Evolutionary conservation across 2,329 filamentous ascomycete species (phyloP).

Genomic region (Graphilbum ipis-grandicollis): DNA sequence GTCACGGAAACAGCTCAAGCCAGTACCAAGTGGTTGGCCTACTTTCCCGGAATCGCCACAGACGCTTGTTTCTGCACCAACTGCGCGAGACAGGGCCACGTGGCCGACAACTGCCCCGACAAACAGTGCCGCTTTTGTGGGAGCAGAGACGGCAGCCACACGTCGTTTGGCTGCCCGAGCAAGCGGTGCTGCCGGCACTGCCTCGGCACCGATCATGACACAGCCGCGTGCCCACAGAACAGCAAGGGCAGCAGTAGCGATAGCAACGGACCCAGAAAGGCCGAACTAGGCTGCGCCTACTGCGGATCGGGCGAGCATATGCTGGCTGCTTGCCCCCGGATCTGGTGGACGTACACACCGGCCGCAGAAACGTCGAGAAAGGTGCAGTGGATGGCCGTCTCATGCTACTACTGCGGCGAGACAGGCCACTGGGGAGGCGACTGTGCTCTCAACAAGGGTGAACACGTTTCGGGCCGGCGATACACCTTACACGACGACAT

Average conservation of each 20-base stretch:
- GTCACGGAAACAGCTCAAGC: too few species aligned
- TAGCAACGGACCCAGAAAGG: background rate
- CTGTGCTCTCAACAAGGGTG: slow-evolving; percentile 21
- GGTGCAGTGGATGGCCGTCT: slow-evolving; percentile 30
- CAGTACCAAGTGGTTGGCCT: slow-evolving; percentile 21
- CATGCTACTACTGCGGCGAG: slow-evolving; percentile 39
- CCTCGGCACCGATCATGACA: background rate
- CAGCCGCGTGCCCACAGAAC: background rate
- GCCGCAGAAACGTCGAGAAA: slow-evolving; percentile 22
- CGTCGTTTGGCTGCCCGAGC: slow-evolving; percentile 30
- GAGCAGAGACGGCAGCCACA: slow-evolving; percentile 22
- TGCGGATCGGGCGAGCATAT: background rate
- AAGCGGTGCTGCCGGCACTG: background rate
- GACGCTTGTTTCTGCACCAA: slow-evolving; percentile 29
- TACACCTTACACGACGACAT: slow-evolving; percentile 20
- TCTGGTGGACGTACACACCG: slow-evolving; percentile 41
- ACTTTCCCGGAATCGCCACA: slow-evolving; percentile 32
- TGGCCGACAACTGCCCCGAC: slow-evolving; percentile 24
- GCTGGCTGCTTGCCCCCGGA: slow-evolving; percentile 13
- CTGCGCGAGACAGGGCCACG: slow-evolving; percentile 33
- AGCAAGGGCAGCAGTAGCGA: background rate
- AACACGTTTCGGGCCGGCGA: slow-evolving; percentile 5
- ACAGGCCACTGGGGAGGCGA: slow-evolving; percentile 39
- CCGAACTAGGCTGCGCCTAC: background rate
- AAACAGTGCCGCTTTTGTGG: slow-evolving; percentile 31